Evolutionary conservation across 257 asterid genomes (phyloP).

Genomic region (Capsicum baccatum): DNA sequence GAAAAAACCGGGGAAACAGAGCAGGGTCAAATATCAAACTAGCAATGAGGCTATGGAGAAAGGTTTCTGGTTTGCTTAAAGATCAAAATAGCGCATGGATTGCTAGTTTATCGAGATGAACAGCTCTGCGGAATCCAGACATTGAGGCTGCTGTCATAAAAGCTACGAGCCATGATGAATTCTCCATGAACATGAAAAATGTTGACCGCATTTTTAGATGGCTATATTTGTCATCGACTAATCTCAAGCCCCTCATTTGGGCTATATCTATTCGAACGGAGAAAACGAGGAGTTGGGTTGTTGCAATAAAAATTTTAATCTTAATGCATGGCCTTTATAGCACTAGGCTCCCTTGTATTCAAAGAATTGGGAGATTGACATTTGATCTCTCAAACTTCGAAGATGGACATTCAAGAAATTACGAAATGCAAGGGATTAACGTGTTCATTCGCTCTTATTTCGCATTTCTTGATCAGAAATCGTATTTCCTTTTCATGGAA

Average conservation of each 20-base stretch:
- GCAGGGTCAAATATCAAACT: not conserved
- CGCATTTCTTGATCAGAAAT: constrained; percentile 73
- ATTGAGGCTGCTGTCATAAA: constrained; percentile 75
- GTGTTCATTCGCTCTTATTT: constrained; percentile 66
- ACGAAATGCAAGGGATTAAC: constrained; percentile 53
- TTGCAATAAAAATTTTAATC: constrained; percentile 70
- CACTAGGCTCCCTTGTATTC: constrained; percentile 42
- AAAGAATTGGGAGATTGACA: constrained; percentile 66
- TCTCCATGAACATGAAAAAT: constrained; percentile 46
- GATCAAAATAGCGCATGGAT: constrained; percentile 78
- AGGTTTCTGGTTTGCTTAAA: constrained; percentile 67
- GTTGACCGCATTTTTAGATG: constrained; percentile 61
- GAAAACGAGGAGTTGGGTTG: constrained; percentile 63
- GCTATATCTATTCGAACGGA: constrained; percentile 63
- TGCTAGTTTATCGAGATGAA: constrained; percentile 58
- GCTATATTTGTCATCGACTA: constrained; percentile 67
- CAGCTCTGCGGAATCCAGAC: constrained; percentile 77
- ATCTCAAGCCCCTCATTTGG: constrained; percentile 68
- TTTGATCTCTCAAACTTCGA: constrained; percentile 72
- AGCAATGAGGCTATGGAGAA: constrained; percentile 77
- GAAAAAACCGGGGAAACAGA: not conserved
- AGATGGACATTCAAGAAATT: constrained; percentile 47
- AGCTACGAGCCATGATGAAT: constrained; percentile 73
- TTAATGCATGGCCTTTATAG: constrained; percentile 65
- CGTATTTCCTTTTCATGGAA: constrained; percentile 42